Percentiles rank a stretch among this genome's conserved stretches.
These are phyloP conservation scores for Hymenoscyphus fraxineus DNA, from an alignment of 2,329 filamentous ascomycete species.

Conservation along the genomic window DNA sequence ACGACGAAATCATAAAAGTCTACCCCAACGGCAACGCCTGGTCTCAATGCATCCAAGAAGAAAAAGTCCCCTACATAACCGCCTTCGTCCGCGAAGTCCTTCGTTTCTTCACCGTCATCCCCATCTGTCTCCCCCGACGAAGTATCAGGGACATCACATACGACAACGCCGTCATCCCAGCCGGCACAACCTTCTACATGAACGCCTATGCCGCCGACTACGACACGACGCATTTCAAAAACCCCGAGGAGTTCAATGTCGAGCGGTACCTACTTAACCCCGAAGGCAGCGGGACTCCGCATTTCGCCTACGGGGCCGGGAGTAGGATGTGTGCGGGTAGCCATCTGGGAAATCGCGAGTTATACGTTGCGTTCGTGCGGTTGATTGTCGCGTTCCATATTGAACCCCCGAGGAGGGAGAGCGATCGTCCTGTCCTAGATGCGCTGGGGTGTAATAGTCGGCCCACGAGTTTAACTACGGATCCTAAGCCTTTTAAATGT, in stretches of 20 bases:
- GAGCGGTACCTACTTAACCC: slow-evolving; percentile 62
- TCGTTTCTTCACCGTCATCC: slow-evolving; percentile 75
- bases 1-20: slow-evolving; percentile 64
- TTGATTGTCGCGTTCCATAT: slow-evolving; percentile 57
- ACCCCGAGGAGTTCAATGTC: slow-evolving; percentile 60
- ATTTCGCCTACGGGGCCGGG: slow-evolving; percentile 61
- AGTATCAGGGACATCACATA: slow-evolving; percentile 71
- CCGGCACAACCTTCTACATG: slow-evolving; percentile 79
- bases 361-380: slow-evolving; percentile 57
- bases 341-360: slow-evolving; percentile 60
- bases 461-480: slow-evolving; percentile 55
- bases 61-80: slow-evolving; percentile 73
- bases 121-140: slow-evolving; percentile 70
- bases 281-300: slow-evolving; percentile 51
- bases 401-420: slow-evolving; percentile 42
- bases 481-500: slow-evolving; percentile 61
- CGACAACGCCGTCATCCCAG: slow-evolving; percentile 63
- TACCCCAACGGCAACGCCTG: slow-evolving; percentile 76
- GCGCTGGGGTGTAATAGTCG: slow-evolving; percentile 51
- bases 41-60: slow-evolving; percentile 67
- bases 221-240: slow-evolving; percentile 63
- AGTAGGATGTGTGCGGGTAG: slow-evolving; percentile 61
- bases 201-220: slow-evolving; percentile 74
- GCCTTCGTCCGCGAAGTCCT: slow-evolving; percentile 76
- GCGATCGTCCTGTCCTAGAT: slow-evolving; percentile 52